These are phyloP conservation scores for Datisca glomerata DNA, from an alignment of 306 rosid species.

Conservation along the genomic window DNA sequence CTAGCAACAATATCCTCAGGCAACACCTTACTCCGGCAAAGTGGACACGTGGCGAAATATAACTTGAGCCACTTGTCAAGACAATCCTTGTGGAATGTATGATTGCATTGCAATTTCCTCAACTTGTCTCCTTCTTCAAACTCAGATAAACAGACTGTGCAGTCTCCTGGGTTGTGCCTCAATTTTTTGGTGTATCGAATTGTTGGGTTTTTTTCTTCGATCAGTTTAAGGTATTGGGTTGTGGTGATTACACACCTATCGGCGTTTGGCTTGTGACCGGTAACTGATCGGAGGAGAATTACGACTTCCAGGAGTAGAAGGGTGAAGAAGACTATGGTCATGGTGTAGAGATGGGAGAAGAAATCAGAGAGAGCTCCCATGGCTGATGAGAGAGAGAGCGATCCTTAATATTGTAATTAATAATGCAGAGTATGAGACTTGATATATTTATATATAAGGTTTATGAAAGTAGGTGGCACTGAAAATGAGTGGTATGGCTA, in stretches of 20 bases:
- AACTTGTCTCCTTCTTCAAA: slow-evolving; percentile 65
- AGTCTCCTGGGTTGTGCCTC: slow-evolving; percentile 21
- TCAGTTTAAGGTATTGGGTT: slow-evolving; percentile 49
- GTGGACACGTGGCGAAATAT: slow-evolving; percentile 75
- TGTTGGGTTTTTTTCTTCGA: slow-evolving; percentile 64
- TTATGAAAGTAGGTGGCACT: no score
- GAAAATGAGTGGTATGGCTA: no score
- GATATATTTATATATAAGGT: neutral
- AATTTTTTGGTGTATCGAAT: slow-evolving; percentile 15
- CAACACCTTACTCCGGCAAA: slow-evolving; percentile 62
- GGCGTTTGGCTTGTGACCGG: slow-evolving; percentile 25
- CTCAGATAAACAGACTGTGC: slow-evolving; percentile 70
- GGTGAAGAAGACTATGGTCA: slow-evolving; percentile 37
- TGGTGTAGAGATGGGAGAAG: slow-evolving; percentile 43
- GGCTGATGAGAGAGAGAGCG: slow-evolving; percentile 16
- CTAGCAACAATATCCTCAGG: slow-evolving; percentile 57
- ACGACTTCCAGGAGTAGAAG: slow-evolving; percentile 43
- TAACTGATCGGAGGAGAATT: slow-evolving; percentile 21
- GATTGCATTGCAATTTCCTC: slow-evolving; percentile 57
- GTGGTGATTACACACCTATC: slow-evolving; percentile 36
- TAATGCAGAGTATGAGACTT: neutral
- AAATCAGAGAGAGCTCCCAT: slow-evolving; percentile 51
- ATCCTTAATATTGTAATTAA: no score
- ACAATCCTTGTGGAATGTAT: slow-evolving; percentile 72
- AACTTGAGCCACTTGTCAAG: slow-evolving; percentile 74